Evolutionary conservation across 2,329 filamentous ascomycete genomes (phyloP).

Genomic region (Fusarium devonianum): DNA sequence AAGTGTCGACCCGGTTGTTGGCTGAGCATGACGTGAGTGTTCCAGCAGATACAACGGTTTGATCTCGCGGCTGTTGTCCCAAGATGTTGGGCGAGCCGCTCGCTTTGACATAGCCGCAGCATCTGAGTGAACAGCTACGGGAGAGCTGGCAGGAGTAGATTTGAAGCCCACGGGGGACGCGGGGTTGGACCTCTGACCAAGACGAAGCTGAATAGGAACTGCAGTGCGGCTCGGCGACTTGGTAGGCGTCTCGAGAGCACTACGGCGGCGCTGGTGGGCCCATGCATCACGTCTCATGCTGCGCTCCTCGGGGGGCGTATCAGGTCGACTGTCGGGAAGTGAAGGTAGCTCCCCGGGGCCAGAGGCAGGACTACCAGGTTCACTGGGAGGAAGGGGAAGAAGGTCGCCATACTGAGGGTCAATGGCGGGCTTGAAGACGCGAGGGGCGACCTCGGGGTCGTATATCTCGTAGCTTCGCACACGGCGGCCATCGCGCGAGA

Average conservation of each 20-base stretch:
- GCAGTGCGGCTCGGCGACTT: slow-evolving; percentile 65
- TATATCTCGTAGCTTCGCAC: slow-evolving; percentile 48
- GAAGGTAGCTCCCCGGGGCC: slow-evolving; percentile 54
- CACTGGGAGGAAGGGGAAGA: slow-evolving; percentile 68
- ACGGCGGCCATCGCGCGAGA: slow-evolving; percentile 34
- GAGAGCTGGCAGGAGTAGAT: slow-evolving; percentile 50
- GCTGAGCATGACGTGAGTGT: slow-evolving; percentile 54
- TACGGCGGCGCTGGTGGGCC: slow-evolving; percentile 58
- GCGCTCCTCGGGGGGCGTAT: slow-evolving; percentile 60
- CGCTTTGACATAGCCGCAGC: slow-evolving; percentile 46
- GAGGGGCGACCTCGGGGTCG: slow-evolving; percentile 65
- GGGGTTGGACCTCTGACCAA: slow-evolving; percentile 56
- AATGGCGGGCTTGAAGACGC: slow-evolving; percentile 69
- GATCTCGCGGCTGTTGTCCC: slow-evolving; percentile 73
- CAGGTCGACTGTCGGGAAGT: slow-evolving; percentile 67
- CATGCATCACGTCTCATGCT: slow-evolving; percentile 49
- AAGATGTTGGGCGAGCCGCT: slow-evolving; percentile 62
- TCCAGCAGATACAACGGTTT: slow-evolving; percentile 86
- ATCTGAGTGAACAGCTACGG: slow-evolving; percentile 46
- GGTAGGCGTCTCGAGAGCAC: slow-evolving; percentile 54
- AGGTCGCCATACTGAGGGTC: slow-evolving; percentile 72
- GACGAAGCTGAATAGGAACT: slow-evolving; percentile 63
- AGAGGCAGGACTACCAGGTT: slow-evolving; percentile 57
- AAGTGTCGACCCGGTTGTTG: slow-evolving; percentile 49
- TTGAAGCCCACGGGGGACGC: slow-evolving; percentile 51